Percentiles rank a stretch among this genome's conserved stretches.
phyloP scores from a whole-genome alignment of 1,139 yeast genomes.

The Lodderomyces pseudojiufengensis region DNA sequence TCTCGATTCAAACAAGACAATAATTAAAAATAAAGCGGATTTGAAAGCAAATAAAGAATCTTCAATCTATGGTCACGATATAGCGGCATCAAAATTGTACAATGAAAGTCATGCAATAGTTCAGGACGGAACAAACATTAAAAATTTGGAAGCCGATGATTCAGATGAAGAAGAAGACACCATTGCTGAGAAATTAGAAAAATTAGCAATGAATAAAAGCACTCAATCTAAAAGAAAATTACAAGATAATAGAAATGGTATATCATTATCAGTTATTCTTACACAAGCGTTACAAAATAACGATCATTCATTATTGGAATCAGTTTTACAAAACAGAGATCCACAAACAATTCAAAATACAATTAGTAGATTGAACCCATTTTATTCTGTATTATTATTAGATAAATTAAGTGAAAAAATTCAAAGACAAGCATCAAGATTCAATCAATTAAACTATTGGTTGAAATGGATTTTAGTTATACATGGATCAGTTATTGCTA shows the following conservation, averaged over 20 bases:
- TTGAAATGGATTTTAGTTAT: constrained; percentile 87
- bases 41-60: constrained; percentile 37
- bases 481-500: constrained; percentile 77
- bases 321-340: constrained; percentile 75
- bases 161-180: constrained; percentile 44
- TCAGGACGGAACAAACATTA: constrained; percentile 61
- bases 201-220: constrained; percentile 32
- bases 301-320: constrained; percentile 70
- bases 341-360: constrained; percentile 71
- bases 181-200: constrained; percentile 59
- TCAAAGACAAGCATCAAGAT: constrained; percentile 60
- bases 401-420: constrained; percentile 84
- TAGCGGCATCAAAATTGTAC: constrained; percentile 67
- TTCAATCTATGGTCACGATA: constrained; percentile 56
- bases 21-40: constrained; percentile 40
- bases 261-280: constrained; percentile 62
- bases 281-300: constrained; percentile 71
- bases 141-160: constrained; percentile 45
- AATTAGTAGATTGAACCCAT: constrained; percentile 64
- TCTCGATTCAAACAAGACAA: constrained; percentile 22
- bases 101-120: constrained; percentile 67
- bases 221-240: constrained; percentile 23
- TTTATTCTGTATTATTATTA: constrained; percentile 67
- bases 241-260: constrained; percentile 44
- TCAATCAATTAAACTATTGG: constrained; percentile 81